phyloP scores from a whole-genome alignment of 805 yeast genomes.

The Barnettozyma botsteinii region DNA sequence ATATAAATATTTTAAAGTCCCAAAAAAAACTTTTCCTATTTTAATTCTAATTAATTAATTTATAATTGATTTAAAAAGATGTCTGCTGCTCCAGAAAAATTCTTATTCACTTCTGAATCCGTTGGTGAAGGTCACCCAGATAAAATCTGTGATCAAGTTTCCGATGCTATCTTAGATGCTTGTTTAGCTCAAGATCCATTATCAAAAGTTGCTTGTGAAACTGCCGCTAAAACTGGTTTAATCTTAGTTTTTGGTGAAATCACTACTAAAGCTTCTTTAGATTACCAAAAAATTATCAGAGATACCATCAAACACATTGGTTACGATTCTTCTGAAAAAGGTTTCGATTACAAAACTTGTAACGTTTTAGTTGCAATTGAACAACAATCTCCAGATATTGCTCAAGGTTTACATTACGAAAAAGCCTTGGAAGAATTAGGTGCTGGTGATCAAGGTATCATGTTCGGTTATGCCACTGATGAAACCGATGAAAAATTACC shows the following conservation, averaged over 20 bases:
- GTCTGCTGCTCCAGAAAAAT: constrained; percentile 33
- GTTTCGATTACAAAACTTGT: constrained; percentile 99
- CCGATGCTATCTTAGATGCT: constrained; percentile 97
- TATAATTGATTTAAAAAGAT: neutral
- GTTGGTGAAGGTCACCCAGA: constrained; percentile 96
- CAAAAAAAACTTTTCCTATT: neutral
- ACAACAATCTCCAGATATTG: constrained; percentile 98
- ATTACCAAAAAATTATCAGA: constrained; percentile 96
- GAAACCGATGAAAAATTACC: constrained; percentile 98
- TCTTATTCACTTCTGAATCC: constrained; percentile 78
- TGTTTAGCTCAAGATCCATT: constrained; percentile 93
- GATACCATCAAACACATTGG: constrained; percentile 98
- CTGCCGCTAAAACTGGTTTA: constrained; percentile 99
- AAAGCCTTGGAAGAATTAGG: constrained; percentile 94
- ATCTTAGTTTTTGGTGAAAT: constrained; percentile 99
- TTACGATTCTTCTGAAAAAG: constrained; percentile 92
- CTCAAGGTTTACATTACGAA: constrained; percentile 98
- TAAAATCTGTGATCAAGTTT: constrained; percentile 97
- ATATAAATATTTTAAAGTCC: neutral
- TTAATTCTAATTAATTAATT: neutral
- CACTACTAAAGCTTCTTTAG: constrained; percentile 92
- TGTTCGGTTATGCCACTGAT: constrained; percentile 99
- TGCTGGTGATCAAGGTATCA: constrained; percentile 99
- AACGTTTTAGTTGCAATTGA: constrained; percentile 98
- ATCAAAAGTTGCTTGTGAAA: constrained; percentile 98